Conservation (phyloP, 2,329 filamentous ascomycete species). For the Clonostachys byssicola region DNA sequence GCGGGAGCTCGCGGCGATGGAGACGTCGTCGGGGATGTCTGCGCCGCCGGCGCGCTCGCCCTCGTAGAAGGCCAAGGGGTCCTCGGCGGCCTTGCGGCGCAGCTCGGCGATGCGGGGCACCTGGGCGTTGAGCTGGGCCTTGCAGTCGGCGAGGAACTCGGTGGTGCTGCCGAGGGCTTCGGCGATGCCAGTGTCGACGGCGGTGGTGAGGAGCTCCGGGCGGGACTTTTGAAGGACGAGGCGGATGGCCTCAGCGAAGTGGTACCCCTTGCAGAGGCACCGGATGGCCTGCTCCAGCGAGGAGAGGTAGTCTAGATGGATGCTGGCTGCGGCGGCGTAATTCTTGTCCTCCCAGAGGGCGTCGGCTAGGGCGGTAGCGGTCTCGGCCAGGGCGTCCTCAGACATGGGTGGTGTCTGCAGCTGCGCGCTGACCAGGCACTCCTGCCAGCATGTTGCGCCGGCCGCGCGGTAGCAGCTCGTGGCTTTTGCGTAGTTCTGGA, state of each 20-base stretch:
- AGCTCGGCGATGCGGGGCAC: slow-evolving; percentile 83
- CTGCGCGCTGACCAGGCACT: slow-evolving; percentile 77
- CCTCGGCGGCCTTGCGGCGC: slow-evolving; percentile 72
- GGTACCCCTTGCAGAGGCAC: slow-evolving; percentile 82
- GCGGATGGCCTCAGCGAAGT: slow-evolving; percentile 86
- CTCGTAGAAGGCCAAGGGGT: slow-evolving; percentile 87
- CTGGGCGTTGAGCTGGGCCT: slow-evolving; percentile 76
- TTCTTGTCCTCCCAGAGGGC: slow-evolving; percentile 81
- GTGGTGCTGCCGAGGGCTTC: slow-evolving; percentile 81
- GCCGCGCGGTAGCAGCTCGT: slow-evolving; percentile 81
- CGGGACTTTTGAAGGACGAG: slow-evolving; percentile 60
- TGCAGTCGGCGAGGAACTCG: slow-evolving; percentile 91
- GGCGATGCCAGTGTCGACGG: slow-evolving; percentile 74
- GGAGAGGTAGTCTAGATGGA: slow-evolving; percentile 76
- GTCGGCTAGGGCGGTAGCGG: slow-evolving; percentile 74
- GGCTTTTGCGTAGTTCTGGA: slow-evolving; percentile 69
- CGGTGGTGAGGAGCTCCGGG: slow-evolving; percentile 57
- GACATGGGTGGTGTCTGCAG: slow-evolving; percentile 60
- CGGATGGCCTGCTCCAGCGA: slow-evolving; percentile 67
- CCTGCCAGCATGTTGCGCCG: slow-evolving; percentile 76
- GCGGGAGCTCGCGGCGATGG: slow-evolving; percentile 77
- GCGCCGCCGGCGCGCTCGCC: slow-evolving; percentile 60
- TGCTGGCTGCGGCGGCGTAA: slow-evolving; percentile 71
- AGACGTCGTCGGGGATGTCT: slow-evolving; percentile 89
- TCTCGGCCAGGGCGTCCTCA: slow-evolving; percentile 52